phyloP scores from a whole-genome alignment of 345 rosid genomes.

The Brassica cretica region DNA sequence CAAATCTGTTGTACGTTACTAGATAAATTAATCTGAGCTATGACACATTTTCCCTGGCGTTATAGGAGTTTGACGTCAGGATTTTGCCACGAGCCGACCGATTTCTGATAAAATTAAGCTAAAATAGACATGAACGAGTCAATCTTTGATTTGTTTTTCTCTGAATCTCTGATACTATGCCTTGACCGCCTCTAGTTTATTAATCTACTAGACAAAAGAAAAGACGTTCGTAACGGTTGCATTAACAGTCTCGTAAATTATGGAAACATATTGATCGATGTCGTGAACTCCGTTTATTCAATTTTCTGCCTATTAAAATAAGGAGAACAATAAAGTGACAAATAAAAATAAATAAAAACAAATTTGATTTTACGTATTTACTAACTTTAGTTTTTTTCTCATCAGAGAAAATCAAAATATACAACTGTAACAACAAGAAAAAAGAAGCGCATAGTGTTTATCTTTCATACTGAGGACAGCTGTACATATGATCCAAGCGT shows the following conservation, averaged over 20 bases:
- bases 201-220: not conserved
- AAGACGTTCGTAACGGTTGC: constrained; percentile 15
- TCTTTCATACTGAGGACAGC: constrained; percentile 27
- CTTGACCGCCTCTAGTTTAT: constrained; percentile 11
- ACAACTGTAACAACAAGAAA: not conserved
- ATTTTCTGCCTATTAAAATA: not conserved
- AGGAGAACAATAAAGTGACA: not conserved
- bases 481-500: constrained; percentile 41
- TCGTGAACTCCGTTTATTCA: not conserved
- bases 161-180: not conserved
- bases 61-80: not conserved
- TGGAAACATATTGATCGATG: not conserved
- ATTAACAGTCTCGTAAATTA: constrained; percentile 1
- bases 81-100: not conserved
- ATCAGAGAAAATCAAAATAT: not conserved
- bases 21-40: not conserved
- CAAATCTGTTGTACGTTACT: not conserved
- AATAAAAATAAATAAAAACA: not conserved
- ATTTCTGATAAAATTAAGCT: not conserved
- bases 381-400: not conserved
- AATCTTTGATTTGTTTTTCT: not conserved
- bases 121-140: not conserved
- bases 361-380: not conserved
- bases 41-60: not conserved
- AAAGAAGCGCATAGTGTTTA: not conserved